Evolutionary conservation across 805 yeast species (phyloP), one percentile per base, ranked within the genome.

Genomic region (Saturnispora gosingensis): DNA sequence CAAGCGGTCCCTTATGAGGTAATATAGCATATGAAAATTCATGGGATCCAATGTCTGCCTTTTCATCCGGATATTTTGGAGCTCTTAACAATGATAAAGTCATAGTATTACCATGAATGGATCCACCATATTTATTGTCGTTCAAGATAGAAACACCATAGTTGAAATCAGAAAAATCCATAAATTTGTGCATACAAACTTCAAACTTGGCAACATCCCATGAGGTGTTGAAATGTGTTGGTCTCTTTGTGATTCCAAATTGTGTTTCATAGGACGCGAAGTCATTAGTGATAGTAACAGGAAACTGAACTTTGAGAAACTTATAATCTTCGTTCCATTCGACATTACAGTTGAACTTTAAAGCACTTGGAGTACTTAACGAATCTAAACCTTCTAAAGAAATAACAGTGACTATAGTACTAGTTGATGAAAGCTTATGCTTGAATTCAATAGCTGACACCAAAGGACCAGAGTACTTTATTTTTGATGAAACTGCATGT

Each of bases 171-270:
- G 95, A 85, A 60, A 86, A 81, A 65, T 91, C 99, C 59, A 95
- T 91, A 69, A 88, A 91, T 63, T 87, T 87, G 67, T 93, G 99
- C 61, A 85, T 88, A 62, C 96, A 87, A 10, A 89, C 96, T 68
- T 91, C 99, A 67, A 91, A 91, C 66, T 89, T 90, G 53, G 98
- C 98, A 34, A 85, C 84, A 62, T 91, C 99, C 98, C 98, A 91
- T 0, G 88, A 73, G 0, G 99, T 91, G 65, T 91, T 93, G 71
- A 74, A 91, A 67, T 91, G 97, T 0, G 98, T 91, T 46, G 98
- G 96, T 58, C 98, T 80, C 61, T 78, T 82, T 5, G 96, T 91
- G 45, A 86, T 68, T 50, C 99, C 99, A 68, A 87, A 91, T 66
- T 90, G 96, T 2, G 97, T 89, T 67, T 91, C 99, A 66, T 88